phyloP scores from a whole-genome alignment of 2,329 filamentous ascomycete species.

The Fusarium mangiferae region DNA sequence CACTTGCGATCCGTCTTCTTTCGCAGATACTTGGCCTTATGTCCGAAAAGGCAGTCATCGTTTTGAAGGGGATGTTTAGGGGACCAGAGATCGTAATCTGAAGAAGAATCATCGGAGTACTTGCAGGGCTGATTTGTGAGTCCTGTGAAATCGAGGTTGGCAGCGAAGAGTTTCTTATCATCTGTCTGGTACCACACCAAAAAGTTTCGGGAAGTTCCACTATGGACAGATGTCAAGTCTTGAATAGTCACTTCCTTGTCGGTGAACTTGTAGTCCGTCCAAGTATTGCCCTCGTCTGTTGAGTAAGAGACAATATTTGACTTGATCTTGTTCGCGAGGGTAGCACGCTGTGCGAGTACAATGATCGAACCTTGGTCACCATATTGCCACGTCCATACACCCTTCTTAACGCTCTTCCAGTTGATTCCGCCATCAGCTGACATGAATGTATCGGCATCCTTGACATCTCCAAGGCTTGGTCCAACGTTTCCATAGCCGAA shows the following conservation, averaged over 20 bases:
- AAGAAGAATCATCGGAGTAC: conserved; percentile 66
- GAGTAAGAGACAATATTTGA: conserved; percentile 80
- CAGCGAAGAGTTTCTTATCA: conserved; percentile 70
- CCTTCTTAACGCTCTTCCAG: conserved; percentile 88
- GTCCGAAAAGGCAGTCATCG: conserved; percentile 90
- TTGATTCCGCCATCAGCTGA: conserved; percentile 89
- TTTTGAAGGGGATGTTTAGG: conserved; percentile 83
- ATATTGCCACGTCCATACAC: conserved; percentile 91
- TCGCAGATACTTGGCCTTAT: conserved; percentile 87
- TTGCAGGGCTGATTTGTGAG: conserved; percentile 79
- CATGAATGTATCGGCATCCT: conserved; percentile 89
- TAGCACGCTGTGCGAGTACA: conserved; percentile 81
- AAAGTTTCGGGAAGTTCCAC: conserved; percentile 91
- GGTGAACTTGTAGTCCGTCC: conserved; percentile 80
- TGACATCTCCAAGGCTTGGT: conserved; percentile 68
- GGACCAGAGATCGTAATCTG: conserved; percentile 87
- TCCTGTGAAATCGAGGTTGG: conserved; percentile 91
- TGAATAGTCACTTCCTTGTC: conserved; percentile 76
- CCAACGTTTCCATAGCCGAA: conserved; percentile 94
- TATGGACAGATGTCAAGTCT: conserved; percentile 88
- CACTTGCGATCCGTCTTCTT: conserved; percentile 84
- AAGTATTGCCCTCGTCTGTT: conserved; percentile 81
- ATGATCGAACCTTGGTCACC: conserved; percentile 95
- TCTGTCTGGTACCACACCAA: conserved; percentile 80
- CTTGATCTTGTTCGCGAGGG: conserved; percentile 73